These are phyloP conservation scores for Begonia peltatifolia DNA, from an alignment of 306 rosid genomes.

Conservation along the genomic window DNA sequence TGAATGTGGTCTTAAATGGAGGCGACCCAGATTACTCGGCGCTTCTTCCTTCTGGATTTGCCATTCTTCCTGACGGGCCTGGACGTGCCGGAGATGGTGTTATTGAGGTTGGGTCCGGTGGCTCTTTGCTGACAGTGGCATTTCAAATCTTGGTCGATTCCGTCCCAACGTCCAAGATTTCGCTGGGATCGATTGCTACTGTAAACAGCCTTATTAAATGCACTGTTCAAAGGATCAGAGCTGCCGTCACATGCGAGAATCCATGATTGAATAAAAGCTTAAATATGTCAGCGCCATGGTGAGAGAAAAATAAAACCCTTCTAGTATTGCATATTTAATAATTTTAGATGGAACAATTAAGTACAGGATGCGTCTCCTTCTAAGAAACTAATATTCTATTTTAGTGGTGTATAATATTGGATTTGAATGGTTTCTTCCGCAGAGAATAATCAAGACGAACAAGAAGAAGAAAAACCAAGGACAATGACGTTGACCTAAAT, in stretches of 20 bases:
- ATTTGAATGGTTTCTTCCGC: slow-evolving; percentile 17
- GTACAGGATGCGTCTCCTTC: neutral
- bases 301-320: too few relatives aligned
- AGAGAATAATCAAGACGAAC: slow-evolving; percentile 9
- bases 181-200: slow-evolving; percentile 90
- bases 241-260: slow-evolving; percentile 50
- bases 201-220: slow-evolving; percentile 84
- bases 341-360: neutral
- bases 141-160: slow-evolving; percentile 95
- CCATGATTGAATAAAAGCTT: slow-evolving; percentile 11
- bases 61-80: slow-evolving; percentile 79
- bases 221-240: slow-evolving; percentile 87
- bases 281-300: too few relatives aligned
- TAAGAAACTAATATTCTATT: too few relatives aligned
- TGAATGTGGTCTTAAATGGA: slow-evolving; percentile 82
- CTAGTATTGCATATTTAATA: too few relatives aligned
- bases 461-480: too few relatives aligned
- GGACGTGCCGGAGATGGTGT: slow-evolving; percentile 16
- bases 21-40: slow-evolving; percentile 95
- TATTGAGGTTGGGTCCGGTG: slow-evolving; percentile 39
- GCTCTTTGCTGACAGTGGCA: slow-evolving; percentile 84
- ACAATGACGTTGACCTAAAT: too few relatives aligned
- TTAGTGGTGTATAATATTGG: too few relatives aligned
- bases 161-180: slow-evolving; percentile 77
- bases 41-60: slow-evolving; percentile 90